Percentiles rank a stretch among this genome's conserved stretches.
Evolutionary conservation across 352 stramenopile species (phyloP).

Genomic region (Pythium aphanidermatum): DNA sequence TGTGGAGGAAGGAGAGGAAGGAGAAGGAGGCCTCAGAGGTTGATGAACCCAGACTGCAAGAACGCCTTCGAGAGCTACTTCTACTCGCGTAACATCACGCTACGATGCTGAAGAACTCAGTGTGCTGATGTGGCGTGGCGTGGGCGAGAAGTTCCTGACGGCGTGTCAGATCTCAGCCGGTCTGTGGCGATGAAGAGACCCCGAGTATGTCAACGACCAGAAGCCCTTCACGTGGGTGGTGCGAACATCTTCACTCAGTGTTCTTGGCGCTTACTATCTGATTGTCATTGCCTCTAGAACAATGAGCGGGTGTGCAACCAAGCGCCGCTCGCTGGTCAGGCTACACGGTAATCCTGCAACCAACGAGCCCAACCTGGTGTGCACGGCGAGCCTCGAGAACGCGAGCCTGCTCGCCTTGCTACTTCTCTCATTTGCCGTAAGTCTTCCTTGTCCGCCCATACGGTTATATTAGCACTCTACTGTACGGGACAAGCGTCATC

Average conservation of each 20-base stretch:
- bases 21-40: too few relatives aligned
- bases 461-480: constrained; percentile 21
- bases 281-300: constrained; percentile 26
- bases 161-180: constrained; percentile 77
- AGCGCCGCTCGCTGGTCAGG: constrained; percentile 68
- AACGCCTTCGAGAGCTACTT: constrained; percentile 89
- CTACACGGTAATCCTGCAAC: constrained; percentile 66
- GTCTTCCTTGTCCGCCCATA: not conserved
- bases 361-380: constrained; percentile 68
- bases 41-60: constrained; percentile 86
- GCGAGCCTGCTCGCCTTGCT: not conserved
- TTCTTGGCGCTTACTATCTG: constrained; percentile 2
- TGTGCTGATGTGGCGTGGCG: constrained; percentile 81
- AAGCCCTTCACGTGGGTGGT: constrained; percentile 40
- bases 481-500: constrained; percentile 66
- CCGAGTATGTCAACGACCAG: constrained; percentile 62
- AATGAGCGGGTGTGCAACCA: constrained; percentile 70
- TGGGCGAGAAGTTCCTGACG: constrained; percentile 90
- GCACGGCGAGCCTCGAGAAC: constrained; percentile 80
- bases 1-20: too few relatives aligned
- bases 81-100: constrained; percentile 90
- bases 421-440: constrained; percentile 1
- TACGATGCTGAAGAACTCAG: constrained; percentile 81
- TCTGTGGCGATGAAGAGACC: constrained; percentile 83
- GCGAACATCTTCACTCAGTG: constrained; percentile 15